Evolutionary conservation across 371 early-diverging fungal genomes (phyloP).

Genomic region (Mortierella sp.): DNA sequence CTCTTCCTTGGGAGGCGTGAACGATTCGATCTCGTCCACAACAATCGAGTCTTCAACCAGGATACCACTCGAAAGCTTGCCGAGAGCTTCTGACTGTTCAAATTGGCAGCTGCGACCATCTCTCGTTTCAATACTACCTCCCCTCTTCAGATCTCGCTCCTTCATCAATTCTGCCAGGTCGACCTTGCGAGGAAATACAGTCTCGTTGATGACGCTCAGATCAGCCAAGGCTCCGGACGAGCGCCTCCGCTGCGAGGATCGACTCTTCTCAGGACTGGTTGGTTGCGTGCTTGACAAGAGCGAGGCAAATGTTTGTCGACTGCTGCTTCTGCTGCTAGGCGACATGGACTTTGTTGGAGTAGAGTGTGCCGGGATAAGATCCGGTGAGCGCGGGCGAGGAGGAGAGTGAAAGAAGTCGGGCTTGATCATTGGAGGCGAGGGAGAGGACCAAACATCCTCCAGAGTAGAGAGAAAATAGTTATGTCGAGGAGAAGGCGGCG

Average conservation of each 20-base stretch:
- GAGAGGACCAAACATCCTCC: conserved; percentile 57
- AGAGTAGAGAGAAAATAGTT: conserved; percentile 45
- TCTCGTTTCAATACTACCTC: no score
- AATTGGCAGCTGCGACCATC: background rate
- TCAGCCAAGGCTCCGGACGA: background rate
- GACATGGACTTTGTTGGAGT: background rate
- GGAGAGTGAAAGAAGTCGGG: conserved; percentile 36
- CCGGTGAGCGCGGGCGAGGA: conserved; percentile 45
- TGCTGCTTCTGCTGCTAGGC: background rate
- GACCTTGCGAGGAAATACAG: background rate
- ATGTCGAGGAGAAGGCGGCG: conserved; percentile 36
- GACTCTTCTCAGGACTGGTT: conserved; percentile 1
- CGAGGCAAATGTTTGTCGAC: conserved; percentile 1
- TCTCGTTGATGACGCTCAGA: conserved; percentile 17
- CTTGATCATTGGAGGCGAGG: conserved; percentile 30
- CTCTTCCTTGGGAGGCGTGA: background rate
- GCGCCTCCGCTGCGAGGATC: conserved; percentile 5
- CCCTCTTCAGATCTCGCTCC: background rate
- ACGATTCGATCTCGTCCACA: background rate
- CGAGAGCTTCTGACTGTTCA: background rate
- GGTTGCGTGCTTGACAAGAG: background rate
- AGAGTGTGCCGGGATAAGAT: background rate
- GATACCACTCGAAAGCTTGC: background rate
- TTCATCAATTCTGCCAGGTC: background rate
- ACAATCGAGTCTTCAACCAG: conserved; percentile 36